Base-by-base conservation (phyloP, 257 asterid genomes). In the Solanum tarapatanum region DNA sequence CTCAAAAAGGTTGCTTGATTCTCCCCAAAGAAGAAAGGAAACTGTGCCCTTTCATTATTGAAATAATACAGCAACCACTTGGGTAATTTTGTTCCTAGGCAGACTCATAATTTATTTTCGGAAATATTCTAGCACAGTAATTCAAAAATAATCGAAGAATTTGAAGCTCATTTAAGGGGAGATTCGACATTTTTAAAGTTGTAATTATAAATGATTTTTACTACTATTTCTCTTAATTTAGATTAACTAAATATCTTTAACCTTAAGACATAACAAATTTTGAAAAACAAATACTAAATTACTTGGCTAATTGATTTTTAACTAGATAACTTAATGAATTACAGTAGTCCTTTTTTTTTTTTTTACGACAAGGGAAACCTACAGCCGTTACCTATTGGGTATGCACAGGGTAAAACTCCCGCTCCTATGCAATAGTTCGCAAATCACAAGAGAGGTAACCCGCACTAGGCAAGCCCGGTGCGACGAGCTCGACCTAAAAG, bases 321-420 rank as follows among this genome's bases (percentile, higher is more conserved):
- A 68, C 36, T 12, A 26, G 10, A 26, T 26, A 68, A 68, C 30
- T 68, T 28, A 28, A 69, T 28, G 37, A 68, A 17, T 55, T 55
- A 55, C n/a, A 55, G 4, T 13, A 4, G 3, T 13, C 7, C 13
- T 45, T 43, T 3, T 10, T 9, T 2, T 43, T 45, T 45, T 13
- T 13, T 43, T 3, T 3, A 45, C 0, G 55, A 45, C 55, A 12
- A 45, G 7, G 55, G 17, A 45, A 45, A 45, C 0, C 7, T 2
- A 45, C 1, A 12, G 1, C 1, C 1, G 2, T 2, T 45, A 45
- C 1, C 2, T 32, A 32, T 45, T 45, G 6, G 17, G 17, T 45
- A 17, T 0, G 17, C 17, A 45, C 55, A 45, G 0, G 6, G 2
- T 45, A 45, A 45, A 45, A 45, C 1, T 0, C 1, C 0, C 6